Evolutionary conservation across 495 filamentous ascomycete genomes (phyloP), one percentile per base, ranked within the genome.

Genomic region (Mycothermus thermophilus): DNA sequence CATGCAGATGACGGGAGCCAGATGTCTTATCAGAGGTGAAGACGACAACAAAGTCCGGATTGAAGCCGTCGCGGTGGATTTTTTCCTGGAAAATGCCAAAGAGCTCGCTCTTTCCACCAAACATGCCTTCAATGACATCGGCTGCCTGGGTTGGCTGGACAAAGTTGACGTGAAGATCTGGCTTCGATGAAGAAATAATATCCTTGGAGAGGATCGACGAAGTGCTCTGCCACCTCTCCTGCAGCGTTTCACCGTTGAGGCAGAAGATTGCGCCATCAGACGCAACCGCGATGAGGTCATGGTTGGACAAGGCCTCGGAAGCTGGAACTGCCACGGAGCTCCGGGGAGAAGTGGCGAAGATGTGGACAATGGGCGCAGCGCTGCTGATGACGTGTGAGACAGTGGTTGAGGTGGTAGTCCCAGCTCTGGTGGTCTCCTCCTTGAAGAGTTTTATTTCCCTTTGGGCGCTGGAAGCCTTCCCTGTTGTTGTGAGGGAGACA

Each of bases 351-450:
- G 37, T 43, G 12, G 55, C 44, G 5, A 51, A 42, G 19, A 58
- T 30, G 29, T 51, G 36, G 23, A 58, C 18, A 21, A 58, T 48
- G 5, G 55, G 42, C 30, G 42, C 37, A 29, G 41, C 42, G 41
- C 34, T 38, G 5, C 36, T 32, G 27, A 47, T 34, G 28, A 16
- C 6, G 23, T 46, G 36, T 7, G 50, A 41, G 7, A 37, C 18
- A 1, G 50, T 54, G 7, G 46, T 46, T 12, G 59, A 52, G 3
- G 47, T 48, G 3, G 74, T 72, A 23, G 67, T 74, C 38, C 75
- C 67, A 15, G 75, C 74, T 39, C 68, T 73, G 34, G 71, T 67
- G 2, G 75, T 63, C 3, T 73, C 63, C 31, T 83, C 79, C 46
- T 71, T 67, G 46, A 72, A 72, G 12, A 69, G 42, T 14, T 58